These are phyloP conservation scores for Talaromyces sp. DNA, from an alignment of 2,329 filamentous ascomycete species.

Conservation along the genomic window DNA sequence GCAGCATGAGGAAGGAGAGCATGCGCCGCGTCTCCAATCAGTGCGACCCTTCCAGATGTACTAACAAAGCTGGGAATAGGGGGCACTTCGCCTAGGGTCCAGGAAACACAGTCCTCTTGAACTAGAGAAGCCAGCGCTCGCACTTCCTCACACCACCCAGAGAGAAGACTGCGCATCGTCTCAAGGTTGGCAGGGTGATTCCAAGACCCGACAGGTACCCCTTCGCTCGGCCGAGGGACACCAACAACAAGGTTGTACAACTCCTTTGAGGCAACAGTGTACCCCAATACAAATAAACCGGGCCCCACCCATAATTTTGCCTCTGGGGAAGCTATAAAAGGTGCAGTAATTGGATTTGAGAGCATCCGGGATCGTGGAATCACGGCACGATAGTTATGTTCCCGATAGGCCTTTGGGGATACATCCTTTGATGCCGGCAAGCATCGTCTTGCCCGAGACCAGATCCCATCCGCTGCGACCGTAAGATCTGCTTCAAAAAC, in stretches of 20 bases:
- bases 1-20: conserved; percentile 61
- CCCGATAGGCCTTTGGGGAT: not conserved
- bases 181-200: conserved; percentile 5
- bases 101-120: conserved; percentile 6
- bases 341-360: conserved; percentile 3
- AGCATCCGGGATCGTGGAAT: conserved; percentile 3
- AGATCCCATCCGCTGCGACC: conserved; percentile 1
- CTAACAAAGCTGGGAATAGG: not conserved
- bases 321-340: conserved; percentile 1
- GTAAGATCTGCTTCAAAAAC: not conserved
- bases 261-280: conserved; percentile 2
- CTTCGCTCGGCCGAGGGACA: conserved; percentile 1
- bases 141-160: conserved; percentile 1
- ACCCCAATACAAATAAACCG: not conserved
- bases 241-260: conserved; percentile 3
- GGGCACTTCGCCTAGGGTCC: not conserved
- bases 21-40: conserved; percentile 64
- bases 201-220: conserved; percentile 3
- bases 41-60: conserved; percentile 36
- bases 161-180: not conserved
- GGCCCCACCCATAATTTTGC: conserved; percentile 4
- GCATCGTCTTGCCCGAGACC: not conserved
- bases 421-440: conserved; percentile 1
- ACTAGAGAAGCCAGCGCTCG: not conserved
- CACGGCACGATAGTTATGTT: conserved; percentile 1